Conservation (phyloP, 352 stramenopile species). For the Phytophthora cryptogea region DNA sequence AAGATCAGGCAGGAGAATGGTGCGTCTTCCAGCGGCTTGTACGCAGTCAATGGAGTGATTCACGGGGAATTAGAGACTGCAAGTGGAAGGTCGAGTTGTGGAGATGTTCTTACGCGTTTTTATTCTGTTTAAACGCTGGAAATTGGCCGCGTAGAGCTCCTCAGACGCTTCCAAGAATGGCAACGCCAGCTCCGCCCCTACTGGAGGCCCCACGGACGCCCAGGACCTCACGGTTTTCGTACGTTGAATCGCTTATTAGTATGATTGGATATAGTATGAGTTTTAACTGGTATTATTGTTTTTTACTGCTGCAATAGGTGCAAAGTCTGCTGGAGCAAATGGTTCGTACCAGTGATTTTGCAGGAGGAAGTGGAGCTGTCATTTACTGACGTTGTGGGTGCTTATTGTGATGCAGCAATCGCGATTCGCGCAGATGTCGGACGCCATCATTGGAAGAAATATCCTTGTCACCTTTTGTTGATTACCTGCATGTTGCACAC, state of each 20-base stretch:
- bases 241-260: slow-evolving; percentile 21
- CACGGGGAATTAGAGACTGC: neutral
- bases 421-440: slow-evolving; percentile 88
- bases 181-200: slow-evolving; percentile 25
- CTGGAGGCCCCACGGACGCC: slow-evolving; percentile 39
- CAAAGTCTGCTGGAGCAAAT: slow-evolving; percentile 81
- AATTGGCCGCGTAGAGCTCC: slow-evolving; percentile 29
- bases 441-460: slow-evolving; percentile 89
- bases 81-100: neutral
- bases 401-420: slow-evolving; percentile 66
- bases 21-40: slow-evolving; percentile 9
- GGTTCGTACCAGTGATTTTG: slow-evolving; percentile 29
- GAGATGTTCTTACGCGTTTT: slow-evolving; percentile 5
- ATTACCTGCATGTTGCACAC: slow-evolving; percentile 4
- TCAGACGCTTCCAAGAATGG: slow-evolving; percentile 46
- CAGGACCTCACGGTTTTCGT: slow-evolving; percentile 78
- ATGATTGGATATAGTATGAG: neutral
- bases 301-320: slow-evolving; percentile 32
- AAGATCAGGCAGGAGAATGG: slow-evolving; percentile 29
- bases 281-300: slow-evolving; percentile 1
- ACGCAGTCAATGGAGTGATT: neutral
- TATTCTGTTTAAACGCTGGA: neutral
- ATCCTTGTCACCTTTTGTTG: slow-evolving; percentile 47
- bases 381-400: neutral
- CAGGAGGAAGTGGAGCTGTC: neutral